A percentile compares a stretch with the other conserved stretches of the same genome.
phyloP scores from a whole-genome alignment of 202 grass and related monocot species.

The Bolboschoenoplectus hybrid region DNA sequence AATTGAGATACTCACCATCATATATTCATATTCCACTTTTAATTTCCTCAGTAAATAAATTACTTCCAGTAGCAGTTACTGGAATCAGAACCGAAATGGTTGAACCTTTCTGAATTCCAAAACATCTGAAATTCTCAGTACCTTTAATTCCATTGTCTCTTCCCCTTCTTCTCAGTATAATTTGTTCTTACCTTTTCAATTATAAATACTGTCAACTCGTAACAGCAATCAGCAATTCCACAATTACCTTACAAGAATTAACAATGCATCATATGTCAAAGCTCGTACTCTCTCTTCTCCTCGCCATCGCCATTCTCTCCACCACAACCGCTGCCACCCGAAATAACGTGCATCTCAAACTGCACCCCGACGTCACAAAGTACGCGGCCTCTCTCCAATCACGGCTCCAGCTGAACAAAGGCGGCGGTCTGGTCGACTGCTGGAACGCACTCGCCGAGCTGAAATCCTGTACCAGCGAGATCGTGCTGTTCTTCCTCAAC shows the following conservation, averaged over 20 bases:
- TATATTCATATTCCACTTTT: too few species aligned
- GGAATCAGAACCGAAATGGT: conserved; percentile 1
- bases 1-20: not conserved
- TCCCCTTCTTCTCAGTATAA: not conserved
- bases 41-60: not conserved
- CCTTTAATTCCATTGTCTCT: not conserved
- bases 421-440: conserved; percentile 56
- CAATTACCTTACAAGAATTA: not conserved
- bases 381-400: not conserved
- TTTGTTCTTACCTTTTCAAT: not conserved
- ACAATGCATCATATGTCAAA: conserved; percentile 36
- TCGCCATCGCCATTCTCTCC: not conserved
- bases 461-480: conserved; percentile 70
- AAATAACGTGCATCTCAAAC: conserved; percentile 27
- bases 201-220: conserved; percentile 18
- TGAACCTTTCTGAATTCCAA: conserved; percentile 33
- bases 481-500: conserved; percentile 85
- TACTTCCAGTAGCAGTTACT: not conserved
- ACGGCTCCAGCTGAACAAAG: conserved; percentile 3
- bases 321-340: not conserved
- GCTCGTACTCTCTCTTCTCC: conserved; percentile 8
- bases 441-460: conserved; percentile 68
- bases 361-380: not conserved
- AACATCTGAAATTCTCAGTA: conserved; percentile 25
- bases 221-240: not conserved